Evolutionary conservation across 2,329 filamentous ascomycete genomes (phyloP), one percentile per base, ranked within the genome.

Genomic region (Hypoxylon rubiginosum): DNA sequence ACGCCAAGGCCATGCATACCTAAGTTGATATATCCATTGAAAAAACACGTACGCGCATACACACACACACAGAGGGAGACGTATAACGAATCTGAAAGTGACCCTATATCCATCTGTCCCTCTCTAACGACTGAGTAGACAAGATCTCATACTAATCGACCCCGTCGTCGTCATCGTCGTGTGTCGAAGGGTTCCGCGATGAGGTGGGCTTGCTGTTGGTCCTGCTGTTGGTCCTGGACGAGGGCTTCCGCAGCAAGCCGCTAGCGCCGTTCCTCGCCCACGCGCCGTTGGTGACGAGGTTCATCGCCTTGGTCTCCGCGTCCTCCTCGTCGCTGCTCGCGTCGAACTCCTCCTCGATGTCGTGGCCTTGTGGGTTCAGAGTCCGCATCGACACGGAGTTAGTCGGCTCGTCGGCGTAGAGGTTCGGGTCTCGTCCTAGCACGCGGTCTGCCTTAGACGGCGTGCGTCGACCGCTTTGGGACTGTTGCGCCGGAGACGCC

Each of bases 361-460:
- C 80, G 52, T 79, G 79, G 11, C 85, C 85, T 10, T 79, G 76
- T 1, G 81, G 79, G 66, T 80, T 85, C 13, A 87, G 79, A 2
- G 83, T 81, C 24, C 79, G 80, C 81, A 87, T 79, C 1, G 81
- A 79, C 51, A 84, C 78, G 32, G 79, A 77, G 41, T 73, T 76
- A 28, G 81, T 76, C 52, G 81, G 79, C 45, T 79, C 79, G 68
- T 89, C 85, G 9, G 79, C 82, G 70, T 88, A 88, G 13, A 86
- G 75, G 70, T 82, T 85, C 10, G 86, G 85, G 62, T 88, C 86
- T 4, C 86, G 83, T 36, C 87, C 86, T 1, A 89, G 80, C 1
- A 89, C 79, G 30, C 86, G 83, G 71, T 89, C 87, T 5, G 87
- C 87, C 71, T 89, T 89, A 73, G 84, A 87, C 11, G 82, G 82